Conservation (phyloP, 2,329 filamentous ascomycete genomes). For the Fusarium gaditjirri region DNA sequence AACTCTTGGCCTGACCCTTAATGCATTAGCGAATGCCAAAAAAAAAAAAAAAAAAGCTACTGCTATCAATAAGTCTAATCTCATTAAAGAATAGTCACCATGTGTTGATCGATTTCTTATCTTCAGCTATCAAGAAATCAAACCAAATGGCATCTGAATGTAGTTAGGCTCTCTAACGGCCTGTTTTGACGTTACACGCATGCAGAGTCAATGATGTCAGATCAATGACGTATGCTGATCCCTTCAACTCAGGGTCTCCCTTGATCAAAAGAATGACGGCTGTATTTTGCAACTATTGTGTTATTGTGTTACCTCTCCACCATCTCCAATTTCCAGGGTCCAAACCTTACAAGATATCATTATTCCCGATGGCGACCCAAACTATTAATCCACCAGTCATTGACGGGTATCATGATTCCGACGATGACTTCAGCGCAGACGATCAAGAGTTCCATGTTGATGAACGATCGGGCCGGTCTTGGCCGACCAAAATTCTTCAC, state of each 20-base stretch:
- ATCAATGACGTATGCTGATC: slow-evolving; percentile 9
- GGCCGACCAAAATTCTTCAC: slow-evolving; percentile 22
- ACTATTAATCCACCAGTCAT: accelerated
- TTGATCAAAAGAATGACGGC: background rate
- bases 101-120: background rate
- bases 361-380: slow-evolving; percentile 7
- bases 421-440: background rate
- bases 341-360: background rate
- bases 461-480: slow-evolving; percentile 12
- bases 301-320: background rate
- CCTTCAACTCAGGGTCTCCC: slow-evolving; percentile 4
- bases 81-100: background rate
- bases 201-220: slow-evolving; percentile 29
- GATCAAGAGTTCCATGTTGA: slow-evolving; percentile 11
- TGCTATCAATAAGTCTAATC: background rate
- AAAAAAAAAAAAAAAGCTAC: background rate
- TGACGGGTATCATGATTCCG: background rate
- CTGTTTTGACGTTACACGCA: background rate
- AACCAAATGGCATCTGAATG: background rate
- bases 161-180: background rate
- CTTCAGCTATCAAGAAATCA: background rate
- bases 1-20: slow-evolving; percentile 6
- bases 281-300: background rate
- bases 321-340: background rate
- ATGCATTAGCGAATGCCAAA: slow-evolving; percentile 9